A percentile compares a stretch with the other conserved stretches of the same genome.
phyloP scores from a whole-genome alignment of 1,284 basidiomycete genomes.

The Marasmius oreades region DNA sequence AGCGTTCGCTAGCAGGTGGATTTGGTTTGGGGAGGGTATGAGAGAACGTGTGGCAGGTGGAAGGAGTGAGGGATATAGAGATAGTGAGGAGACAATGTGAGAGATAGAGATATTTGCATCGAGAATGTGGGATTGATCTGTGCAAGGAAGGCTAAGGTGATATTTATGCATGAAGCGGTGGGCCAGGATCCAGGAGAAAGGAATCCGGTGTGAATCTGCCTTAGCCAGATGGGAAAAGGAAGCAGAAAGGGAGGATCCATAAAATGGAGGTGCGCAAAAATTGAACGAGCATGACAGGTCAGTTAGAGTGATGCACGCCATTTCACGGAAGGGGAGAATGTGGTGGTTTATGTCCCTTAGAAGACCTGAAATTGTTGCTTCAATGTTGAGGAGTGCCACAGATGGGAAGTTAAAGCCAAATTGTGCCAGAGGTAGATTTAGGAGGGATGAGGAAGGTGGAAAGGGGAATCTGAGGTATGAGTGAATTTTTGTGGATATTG shows the following conservation, averaged over 20 bases:
- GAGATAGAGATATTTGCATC: not conserved
- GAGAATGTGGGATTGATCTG: not conserved
- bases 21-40: too few species aligned
- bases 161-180: not conserved
- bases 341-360: conserved; percentile 29
- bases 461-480: conserved; percentile 22
- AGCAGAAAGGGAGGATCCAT: not conserved
- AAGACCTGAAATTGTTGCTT: conserved; percentile 20
- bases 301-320: conserved; percentile 27
- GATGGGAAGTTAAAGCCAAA: conserved; percentile 26
- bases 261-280: conserved; percentile 21
- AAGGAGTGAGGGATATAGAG: not conserved
- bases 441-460: conserved; percentile 13
- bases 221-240: not conserved
- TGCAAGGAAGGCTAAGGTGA: not conserved
- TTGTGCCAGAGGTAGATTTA: conserved; percentile 16
- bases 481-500: conserved; percentile 19
- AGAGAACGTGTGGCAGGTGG: conserved; percentile 2
- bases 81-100: not conserved
- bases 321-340: conserved; percentile 19
- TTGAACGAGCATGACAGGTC: conserved; percentile 29
- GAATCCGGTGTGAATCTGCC: not conserved
- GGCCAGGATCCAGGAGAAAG: not conserved
- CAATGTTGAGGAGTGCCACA: conserved; percentile 23
- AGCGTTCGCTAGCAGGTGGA: too few species aligned